These are phyloP conservation scores for Sisymbrium irio DNA, from an alignment of 345 rosid species.

Conservation along the genomic window DNA sequence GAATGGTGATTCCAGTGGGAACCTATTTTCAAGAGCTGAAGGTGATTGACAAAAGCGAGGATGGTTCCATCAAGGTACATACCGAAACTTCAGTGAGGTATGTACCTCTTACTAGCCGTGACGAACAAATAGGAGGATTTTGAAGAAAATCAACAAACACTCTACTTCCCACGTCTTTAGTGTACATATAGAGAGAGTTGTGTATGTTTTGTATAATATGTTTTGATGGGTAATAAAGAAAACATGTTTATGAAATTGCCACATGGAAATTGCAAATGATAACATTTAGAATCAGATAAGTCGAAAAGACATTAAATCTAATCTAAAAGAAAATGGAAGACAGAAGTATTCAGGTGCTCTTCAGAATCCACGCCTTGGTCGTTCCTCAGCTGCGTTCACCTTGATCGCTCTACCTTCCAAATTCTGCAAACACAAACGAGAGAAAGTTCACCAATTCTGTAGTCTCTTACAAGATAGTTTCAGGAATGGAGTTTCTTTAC, in stretches of 20 bases:
- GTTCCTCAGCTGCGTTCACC: slow-evolving; percentile 67
- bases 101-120: slow-evolving; percentile 91
- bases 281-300: background rate
- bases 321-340: too few species aligned
- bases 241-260: background rate
- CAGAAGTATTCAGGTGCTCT: background rate
- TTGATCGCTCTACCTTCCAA: slow-evolving; percentile 79
- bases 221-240: slow-evolving; percentile 11
- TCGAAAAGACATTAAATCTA: too few species aligned
- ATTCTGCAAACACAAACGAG: slow-evolving; percentile 44
- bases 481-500: slow-evolving; percentile 35
- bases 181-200: slow-evolving; percentile 22
- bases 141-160: slow-evolving; percentile 12
- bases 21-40: slow-evolving; percentile 73
- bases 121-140: slow-evolving; percentile 56
- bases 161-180: slow-evolving; percentile 1
- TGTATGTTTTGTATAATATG: slow-evolving; percentile 1
- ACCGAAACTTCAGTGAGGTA: slow-evolving; percentile 81
- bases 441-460: background rate
- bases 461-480: background rate
- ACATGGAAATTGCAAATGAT: background rate
- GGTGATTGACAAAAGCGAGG: slow-evolving; percentile 72
- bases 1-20: slow-evolving; percentile 97
- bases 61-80: slow-evolving; percentile 63
- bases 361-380: slow-evolving; percentile 55